Base-by-base conservation (phyloP, 768 basidiomycete genomes). In the Pleurotus pulmonarius region DNA sequence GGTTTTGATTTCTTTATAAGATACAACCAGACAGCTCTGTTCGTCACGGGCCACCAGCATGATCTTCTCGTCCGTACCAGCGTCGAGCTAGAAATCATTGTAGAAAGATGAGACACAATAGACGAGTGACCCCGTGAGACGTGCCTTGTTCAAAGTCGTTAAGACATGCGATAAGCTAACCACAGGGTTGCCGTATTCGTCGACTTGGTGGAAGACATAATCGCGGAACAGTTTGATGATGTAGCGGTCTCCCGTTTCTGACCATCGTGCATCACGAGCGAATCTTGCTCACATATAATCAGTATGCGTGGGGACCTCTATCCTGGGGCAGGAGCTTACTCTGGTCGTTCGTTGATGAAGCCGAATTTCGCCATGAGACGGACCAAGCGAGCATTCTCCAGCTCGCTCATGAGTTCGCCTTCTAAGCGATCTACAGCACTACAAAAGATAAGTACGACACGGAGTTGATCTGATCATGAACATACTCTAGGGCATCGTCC, bases 281-380 rank as follows among this genome's bases (percentile, higher is more conserved):
- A 97, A 97, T 64, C 94, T 95, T 56, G n/a, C 8, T 44, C 13
- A n/a, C n/a, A n/a, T n/a, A 20, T 13, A 3, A 53, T 43, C 11
- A 6, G 26, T 25, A 20, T 55, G 22, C 3, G 56, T 22, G 8
- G 3, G 22, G n/a, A 25, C n/a, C 7, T 25, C 16, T 45, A 34
- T 55, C 46, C n/a, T 5, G 7, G 40, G 1, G 9, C 20, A 55
- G 37, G 15, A 5, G 81, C 91, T 55, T 67, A 98, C 94, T 98
- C 97, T 2, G 97, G 96, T n/a, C 97, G 81, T 67, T 99, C 97
- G 68, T 98, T 98, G 75, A 99, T 98, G 71, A 99, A 98, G 0
- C 94, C 94, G 63, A 99, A 88, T 73, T 98, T 99, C 69, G 87
- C 87, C 58, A 98, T 74, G 49, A 98, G 71, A 47, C 97, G 80